Evolutionary conservation across 106 monocot species (phyloP).

Genomic region (Dendrobium nobile): DNA sequence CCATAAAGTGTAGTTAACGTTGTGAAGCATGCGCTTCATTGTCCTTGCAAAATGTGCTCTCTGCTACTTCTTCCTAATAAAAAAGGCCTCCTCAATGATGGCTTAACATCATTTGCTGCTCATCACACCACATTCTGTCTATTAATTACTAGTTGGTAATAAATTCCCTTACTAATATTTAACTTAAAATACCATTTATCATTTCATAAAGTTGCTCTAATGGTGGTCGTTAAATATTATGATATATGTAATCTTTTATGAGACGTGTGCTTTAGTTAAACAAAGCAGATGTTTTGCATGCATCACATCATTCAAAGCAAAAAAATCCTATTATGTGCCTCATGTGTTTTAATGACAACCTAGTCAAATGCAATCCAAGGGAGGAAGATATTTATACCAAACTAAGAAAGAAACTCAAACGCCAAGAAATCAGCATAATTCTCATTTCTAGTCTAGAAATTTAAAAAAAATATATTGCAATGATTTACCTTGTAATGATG

Average conservation of each 20-base stretch:
- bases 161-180: too few species aligned
- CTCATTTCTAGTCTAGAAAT: not conserved
- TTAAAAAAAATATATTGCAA: not conserved
- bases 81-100: too few species aligned
- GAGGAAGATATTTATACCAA: not conserved
- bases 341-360: too few species aligned
- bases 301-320: not conserved
- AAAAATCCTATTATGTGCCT: not conserved
- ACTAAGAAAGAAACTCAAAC: not conserved
- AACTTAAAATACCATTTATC: too few species aligned
- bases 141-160: too few species aligned
- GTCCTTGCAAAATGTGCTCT: too few species aligned
- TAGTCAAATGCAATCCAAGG: not conserved
- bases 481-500: constrained; percentile 91
- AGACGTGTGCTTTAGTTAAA: not conserved
- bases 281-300: not conserved
- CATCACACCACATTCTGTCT: too few species aligned
- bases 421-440: not conserved
- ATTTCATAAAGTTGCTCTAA: not conserved
- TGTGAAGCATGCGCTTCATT: too few species aligned
- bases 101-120: too few species aligned
- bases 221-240: not conserved
- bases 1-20: too few species aligned
- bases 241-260: not conserved
- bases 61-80: too few species aligned